A percentile compares a stretch with the other conserved stretches of the same genome.
Conservation (phyloP, 345 rosid species). For the Syzygium aqueum region DNA sequence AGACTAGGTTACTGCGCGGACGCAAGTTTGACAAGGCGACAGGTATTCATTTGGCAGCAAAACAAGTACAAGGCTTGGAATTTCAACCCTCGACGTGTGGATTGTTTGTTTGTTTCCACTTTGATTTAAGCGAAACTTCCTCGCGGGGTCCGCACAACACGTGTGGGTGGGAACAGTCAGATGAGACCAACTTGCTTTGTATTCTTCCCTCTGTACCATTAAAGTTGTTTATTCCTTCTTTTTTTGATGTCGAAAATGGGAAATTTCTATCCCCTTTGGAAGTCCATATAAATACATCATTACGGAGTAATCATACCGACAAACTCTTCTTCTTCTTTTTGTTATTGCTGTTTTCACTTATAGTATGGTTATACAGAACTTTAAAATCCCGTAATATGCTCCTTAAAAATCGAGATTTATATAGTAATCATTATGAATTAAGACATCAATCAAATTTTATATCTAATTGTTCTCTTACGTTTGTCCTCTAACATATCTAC, state of each 20-base stretch:
- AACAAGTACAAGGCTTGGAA: neutral
- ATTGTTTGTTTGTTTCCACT: too few relatives aligned
- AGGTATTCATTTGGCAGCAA: neutral
- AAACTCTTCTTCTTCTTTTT: neutral
- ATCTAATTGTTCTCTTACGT: neutral
- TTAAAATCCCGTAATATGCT: neutral
- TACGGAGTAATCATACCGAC: neutral
- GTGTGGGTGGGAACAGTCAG: neutral
- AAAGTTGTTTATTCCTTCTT: neutral
- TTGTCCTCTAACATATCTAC: neutral
- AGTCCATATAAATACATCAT: neutral
- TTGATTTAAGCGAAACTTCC: neutral
- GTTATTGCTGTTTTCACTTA: rapidly evolving
- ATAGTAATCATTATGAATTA: neutral
- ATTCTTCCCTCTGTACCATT: neutral
- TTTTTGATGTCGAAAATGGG: neutral
- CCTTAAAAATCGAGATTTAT: neutral
- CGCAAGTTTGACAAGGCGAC: neutral
- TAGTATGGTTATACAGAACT: neutral
- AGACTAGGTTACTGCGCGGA: neutral
- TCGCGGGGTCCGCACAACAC: neutral
- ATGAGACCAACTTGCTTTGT: neutral
- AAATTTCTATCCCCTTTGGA: neutral
- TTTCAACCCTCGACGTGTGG: neutral
- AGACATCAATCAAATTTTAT: neutral